These are phyloP conservation scores for Rhododendron williamsianum DNA, from an alignment of 148 eudicot species.

Conservation along the genomic window DNA sequence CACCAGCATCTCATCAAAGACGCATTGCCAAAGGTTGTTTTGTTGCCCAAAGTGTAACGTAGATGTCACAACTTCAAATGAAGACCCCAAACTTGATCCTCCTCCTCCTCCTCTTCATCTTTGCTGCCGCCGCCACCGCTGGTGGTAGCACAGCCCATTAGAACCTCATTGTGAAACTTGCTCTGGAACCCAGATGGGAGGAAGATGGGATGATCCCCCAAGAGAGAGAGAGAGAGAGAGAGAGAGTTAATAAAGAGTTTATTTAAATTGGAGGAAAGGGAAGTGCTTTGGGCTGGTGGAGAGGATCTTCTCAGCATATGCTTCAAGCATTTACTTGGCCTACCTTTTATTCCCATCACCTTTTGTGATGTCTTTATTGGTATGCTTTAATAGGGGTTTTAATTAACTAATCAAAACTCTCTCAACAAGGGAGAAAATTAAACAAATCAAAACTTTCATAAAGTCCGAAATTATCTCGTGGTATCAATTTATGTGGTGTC, in stretches of 20 bases:
- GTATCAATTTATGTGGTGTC: background rate
- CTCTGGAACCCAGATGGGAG: background rate
- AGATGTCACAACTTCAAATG: background rate
- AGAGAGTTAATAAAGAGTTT: background rate
- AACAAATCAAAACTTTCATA: background rate
- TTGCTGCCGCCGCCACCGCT: background rate
- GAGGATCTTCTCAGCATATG: conserved; percentile 8
- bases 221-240: background rate
- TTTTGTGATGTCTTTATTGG: background rate
- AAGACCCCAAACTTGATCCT: background rate
- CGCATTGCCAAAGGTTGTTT: conserved; percentile 1
- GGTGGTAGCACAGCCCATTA: background rate
- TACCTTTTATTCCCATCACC: background rate
- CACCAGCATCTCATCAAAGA: background rate
- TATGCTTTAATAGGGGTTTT: background rate
- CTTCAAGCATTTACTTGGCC: background rate
- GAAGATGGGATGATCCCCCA: background rate
- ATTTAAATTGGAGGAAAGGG: background rate
- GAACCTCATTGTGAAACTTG: background rate
- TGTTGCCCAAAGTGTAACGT: background rate
- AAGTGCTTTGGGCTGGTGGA: background rate
- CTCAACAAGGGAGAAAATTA: background rate
- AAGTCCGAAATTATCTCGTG: background rate
- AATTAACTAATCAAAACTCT: background rate
- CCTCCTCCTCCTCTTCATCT: background rate